phyloP scores from a whole-genome alignment of 805 yeast genomes.

The Vanderwaltozyma tropicalis region DNA sequence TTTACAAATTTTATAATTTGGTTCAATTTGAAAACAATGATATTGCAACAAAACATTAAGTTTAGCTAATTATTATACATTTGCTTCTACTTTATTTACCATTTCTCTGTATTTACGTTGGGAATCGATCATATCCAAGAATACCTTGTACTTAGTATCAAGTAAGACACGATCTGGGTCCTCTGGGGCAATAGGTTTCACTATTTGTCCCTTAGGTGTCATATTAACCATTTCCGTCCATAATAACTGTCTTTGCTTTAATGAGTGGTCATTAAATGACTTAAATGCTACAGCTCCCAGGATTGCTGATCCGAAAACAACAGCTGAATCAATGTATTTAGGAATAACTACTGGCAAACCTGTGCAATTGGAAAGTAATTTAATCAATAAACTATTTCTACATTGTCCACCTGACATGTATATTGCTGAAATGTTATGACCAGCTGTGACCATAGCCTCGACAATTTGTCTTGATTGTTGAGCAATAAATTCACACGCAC shows the following conservation, averaged over 20 bases:
- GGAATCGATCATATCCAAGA: conserved; percentile 75
- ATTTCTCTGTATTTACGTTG: conserved; percentile 67
- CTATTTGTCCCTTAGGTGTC: conserved; percentile 75
- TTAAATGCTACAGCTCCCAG: conserved; percentile 91
- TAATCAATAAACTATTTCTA: conserved; percentile 79
- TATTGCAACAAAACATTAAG: too few species aligned
- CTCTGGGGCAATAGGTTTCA: conserved; percentile 49
- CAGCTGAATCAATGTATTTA: conserved; percentile 91
- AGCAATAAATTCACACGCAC: conserved; percentile 94
- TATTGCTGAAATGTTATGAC: conserved; percentile 65
- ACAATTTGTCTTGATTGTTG: conserved; percentile 95
- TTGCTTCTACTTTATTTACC: conserved; percentile 51
- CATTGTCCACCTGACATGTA: conserved; percentile 97
- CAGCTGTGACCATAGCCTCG: conserved; percentile 69
- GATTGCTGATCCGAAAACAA: conserved; percentile 90
- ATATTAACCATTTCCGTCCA: conserved; percentile 83
- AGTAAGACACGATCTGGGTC: conserved; percentile 64
- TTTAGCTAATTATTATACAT: too few species aligned
- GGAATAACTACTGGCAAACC: conserved; percentile 89
- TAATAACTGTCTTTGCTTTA: conserved; percentile 32
- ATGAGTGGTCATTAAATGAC: conserved; percentile 41
- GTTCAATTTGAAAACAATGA: too few species aligned
- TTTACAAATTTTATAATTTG: too few species aligned
- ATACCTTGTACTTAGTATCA: conserved; percentile 71
- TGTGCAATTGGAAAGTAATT: conserved; percentile 85